These are phyloP conservation scores for Eimeria acervulina DNA, from an alignment of 169 alveolate genomes.

Conservation along the genomic window DNA sequence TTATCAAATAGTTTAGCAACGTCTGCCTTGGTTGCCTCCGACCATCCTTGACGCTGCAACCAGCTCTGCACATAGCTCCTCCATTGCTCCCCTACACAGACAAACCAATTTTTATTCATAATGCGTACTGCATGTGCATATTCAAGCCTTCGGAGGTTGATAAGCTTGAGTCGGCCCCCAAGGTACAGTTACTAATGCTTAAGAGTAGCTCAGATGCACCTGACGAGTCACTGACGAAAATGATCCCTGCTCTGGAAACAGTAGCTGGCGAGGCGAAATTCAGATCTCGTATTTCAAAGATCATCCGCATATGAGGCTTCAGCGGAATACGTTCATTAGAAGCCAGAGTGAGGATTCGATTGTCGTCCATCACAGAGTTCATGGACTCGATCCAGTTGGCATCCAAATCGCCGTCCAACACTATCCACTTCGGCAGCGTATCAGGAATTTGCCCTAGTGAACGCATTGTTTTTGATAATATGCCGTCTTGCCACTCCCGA, in stretches of 20 bases:
- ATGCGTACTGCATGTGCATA: too few species aligned
- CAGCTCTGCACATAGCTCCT: slow-evolving; percentile 96
- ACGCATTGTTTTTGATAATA: slow-evolving; percentile 95
- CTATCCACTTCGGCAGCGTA: slow-evolving; percentile 95
- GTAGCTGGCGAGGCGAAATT: slow-evolving; percentile 99
- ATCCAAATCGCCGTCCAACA: slow-evolving; percentile 97
- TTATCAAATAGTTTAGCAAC: slow-evolving; percentile 94
- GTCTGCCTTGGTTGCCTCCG: slow-evolving; percentile 91
- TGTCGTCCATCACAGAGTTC: slow-evolving; percentile 98
- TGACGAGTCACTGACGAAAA: slow-evolving; percentile 93
- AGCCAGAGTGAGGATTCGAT: slow-evolving; percentile 96
- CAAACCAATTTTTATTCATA: background rate
- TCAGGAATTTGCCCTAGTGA: slow-evolving; percentile 92
- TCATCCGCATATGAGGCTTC: slow-evolving; percentile 96
- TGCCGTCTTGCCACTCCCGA: slow-evolving; percentile 97
- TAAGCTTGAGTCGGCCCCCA: background rate
- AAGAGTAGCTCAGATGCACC: slow-evolving; percentile 34
- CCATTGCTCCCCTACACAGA: slow-evolving; percentile 95
- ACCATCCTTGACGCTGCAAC: slow-evolving; percentile 89
- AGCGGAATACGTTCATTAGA: slow-evolving; percentile 97
- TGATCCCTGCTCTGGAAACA: slow-evolving; percentile 98
- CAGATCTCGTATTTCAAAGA: slow-evolving; percentile 98
- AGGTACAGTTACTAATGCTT: background rate
- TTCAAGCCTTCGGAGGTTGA: background rate
- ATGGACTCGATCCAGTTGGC: slow-evolving; percentile 98